Evolutionary conservation across 495 filamentous ascomycete species (phyloP).

Genomic region (Lasiosphaeria miniovina): DNA sequence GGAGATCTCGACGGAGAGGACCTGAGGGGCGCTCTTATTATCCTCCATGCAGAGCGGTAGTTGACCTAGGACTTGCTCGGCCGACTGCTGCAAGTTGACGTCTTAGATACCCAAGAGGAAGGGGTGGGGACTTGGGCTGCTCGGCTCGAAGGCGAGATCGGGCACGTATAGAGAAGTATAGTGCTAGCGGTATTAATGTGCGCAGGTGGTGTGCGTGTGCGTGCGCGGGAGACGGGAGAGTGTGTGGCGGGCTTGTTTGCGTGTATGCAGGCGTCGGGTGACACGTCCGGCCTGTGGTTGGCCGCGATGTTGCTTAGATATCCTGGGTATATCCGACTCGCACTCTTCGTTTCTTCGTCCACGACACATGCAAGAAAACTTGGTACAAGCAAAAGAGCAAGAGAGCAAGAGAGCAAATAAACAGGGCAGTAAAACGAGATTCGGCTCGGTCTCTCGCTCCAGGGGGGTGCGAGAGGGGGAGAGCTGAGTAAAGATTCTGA

Average conservation of each 20-base stretch:
- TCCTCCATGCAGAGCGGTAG: conserved; percentile 38
- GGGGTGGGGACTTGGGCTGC: conserved; percentile 29
- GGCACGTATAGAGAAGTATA: conserved; percentile 5
- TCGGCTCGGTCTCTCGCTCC: not conserved
- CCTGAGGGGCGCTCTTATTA: conserved; percentile 41
- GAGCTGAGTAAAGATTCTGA: conserved; percentile 3
- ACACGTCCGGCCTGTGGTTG: conserved; percentile 10
- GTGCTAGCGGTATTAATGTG: conserved; percentile 9
- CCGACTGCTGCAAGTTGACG: conserved; percentile 21
- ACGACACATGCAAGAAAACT: not conserved
- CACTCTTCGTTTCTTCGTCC: not conserved
- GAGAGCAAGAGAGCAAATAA: not conserved
- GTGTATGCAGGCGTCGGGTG: conserved; percentile 4
- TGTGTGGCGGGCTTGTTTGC: conserved; percentile 13
- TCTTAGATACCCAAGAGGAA: conserved; percentile 16
- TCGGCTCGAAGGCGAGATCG: conserved; percentile 18
- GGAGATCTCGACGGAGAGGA: conserved; percentile 36
- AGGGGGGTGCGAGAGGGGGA: not conserved
- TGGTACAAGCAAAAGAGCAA: not conserved
- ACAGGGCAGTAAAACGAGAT: not conserved
- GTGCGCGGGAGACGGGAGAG: not conserved
- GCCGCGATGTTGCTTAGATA: not conserved
- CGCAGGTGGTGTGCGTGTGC: conserved; percentile 9
- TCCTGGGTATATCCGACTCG: not conserved
- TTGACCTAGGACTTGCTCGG: conserved; percentile 26